Base-by-base conservation (phyloP, 805 yeast species). In the Wickerhamiella cacticola region DNA sequence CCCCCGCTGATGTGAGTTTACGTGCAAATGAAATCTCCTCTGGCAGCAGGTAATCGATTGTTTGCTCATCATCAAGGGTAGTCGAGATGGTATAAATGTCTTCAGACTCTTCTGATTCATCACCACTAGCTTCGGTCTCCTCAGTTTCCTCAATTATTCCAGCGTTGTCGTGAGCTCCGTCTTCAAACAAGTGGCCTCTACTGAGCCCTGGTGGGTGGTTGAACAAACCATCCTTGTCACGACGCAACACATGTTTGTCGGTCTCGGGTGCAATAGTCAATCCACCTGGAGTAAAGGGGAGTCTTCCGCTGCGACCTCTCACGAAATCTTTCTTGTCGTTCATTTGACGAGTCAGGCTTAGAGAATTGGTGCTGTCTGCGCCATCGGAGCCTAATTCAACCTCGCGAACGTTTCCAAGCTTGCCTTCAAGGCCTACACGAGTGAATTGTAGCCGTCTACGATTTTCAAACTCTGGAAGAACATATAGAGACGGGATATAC, bases 271-370 rank as follows among this genome's bases (percentile, higher is more conserved):
- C 41, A 54, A 65, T 57, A 2, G 65, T 65, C n/a, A 75, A 55
- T 2, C 97, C 96, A 54, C 98, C 97, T 0, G 98, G 98, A 50
- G 81, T 79, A 60, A 92, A 92, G 0, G 98, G 98, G 57, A 89
- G 65, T 56, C 74, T 82, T 16, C 78, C 73, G 0, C 94, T 71
- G 3, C 77, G 70, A 0, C 97, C 97, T 41, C 71, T 68, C 2
- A 85, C 65, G 1, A 79, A 68, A 35, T 77, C 80, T n/a, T 68
- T 68, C 53, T 75, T 76, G 5, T 81, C 70, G 13, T 79, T 76
- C 52, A 78, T 74, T 46, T 78, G 74, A 53, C 98, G 71, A 25
- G 75, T 77, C 50, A 87, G 61, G 1, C 94, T 80, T 41, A 87
- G 67, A 0, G 95, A 82, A 51, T 79, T 80, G 10, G 79, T 71